phyloP scores from a whole-genome alignment of 768 basidiomycete species.

The Lactifluus pinguis region DNA sequence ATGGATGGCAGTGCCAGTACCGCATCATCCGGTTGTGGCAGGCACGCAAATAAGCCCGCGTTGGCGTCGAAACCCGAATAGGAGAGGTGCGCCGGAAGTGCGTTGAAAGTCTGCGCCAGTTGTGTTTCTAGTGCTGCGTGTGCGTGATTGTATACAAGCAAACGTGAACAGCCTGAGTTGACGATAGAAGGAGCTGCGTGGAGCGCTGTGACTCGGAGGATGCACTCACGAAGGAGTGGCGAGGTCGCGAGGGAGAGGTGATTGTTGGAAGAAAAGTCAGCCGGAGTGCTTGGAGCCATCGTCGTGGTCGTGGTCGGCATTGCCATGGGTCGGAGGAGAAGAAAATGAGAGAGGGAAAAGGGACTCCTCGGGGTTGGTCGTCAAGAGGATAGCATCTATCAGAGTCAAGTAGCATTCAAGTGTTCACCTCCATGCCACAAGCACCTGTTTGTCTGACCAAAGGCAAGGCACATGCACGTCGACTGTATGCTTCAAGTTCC shows the following conservation, averaged over 20 bases:
- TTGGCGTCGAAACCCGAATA: conserved; percentile 95
- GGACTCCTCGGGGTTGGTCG: conserved; percentile 36
- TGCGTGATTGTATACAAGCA: conserved; percentile 67
- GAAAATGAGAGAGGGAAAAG: conserved; percentile 32
- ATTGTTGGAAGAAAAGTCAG: conserved; percentile 87
- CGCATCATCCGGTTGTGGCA: conserved; percentile 72
- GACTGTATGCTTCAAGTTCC: too few relatives aligned
- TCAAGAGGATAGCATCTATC: too few relatives aligned
- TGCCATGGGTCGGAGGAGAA: neutral
- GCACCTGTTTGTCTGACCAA: too few relatives aligned
- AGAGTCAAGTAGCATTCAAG: too few relatives aligned
- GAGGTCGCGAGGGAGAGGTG: conserved; percentile 78
- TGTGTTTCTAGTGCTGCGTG: conserved; percentile 69
- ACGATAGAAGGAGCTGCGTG: conserved; percentile 46
- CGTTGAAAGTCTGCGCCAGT: conserved; percentile 51
- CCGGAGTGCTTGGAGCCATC: neutral
- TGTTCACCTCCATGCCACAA: too few relatives aligned
- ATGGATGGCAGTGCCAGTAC: conserved; percentile 86
- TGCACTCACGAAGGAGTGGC: conserved; percentile 41
- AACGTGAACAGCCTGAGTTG: conserved; percentile 81
- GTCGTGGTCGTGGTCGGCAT: too few relatives aligned
- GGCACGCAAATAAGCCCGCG: conserved; percentile 70
- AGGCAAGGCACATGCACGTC: too few relatives aligned
- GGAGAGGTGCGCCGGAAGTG: conserved; percentile 67
- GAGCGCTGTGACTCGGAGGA: conserved; percentile 53